Percentiles rank a stretch among this genome's conserved stretches.
These are phyloP conservation scores for Apiotrichum veenhuisii DNA, from an alignment of 1,284 basidiomycete genomes.

Conservation along the genomic window DNA sequence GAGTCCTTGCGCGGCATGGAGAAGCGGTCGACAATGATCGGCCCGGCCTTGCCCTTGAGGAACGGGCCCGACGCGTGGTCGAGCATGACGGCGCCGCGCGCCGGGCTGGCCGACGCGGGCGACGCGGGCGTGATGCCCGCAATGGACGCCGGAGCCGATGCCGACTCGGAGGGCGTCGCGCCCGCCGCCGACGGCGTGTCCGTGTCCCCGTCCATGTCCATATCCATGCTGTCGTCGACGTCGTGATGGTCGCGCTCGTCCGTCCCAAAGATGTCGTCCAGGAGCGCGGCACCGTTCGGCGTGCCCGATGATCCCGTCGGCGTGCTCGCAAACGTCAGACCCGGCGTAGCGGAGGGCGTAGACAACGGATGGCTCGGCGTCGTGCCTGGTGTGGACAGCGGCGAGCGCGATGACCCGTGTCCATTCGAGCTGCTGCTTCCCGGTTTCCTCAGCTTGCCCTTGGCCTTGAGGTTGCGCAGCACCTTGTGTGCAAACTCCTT, in stretches of 20 bases:
- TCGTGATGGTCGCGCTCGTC: slow-evolving; percentile 6
- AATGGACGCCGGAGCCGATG: not conserved
- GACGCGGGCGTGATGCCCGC: slow-evolving; percentile 4
- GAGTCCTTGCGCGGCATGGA: not conserved
- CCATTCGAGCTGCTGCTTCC: not conserved
- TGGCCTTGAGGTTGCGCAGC: slow-evolving; percentile 43
- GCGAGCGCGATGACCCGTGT: not conserved
- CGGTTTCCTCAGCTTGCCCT: slow-evolving; percentile 33
- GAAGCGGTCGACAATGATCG: slow-evolving; percentile 18
- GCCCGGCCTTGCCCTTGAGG: slow-evolving; percentile 2
- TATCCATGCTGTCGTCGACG: slow-evolving; percentile 1
- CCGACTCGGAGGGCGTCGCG: slow-evolving; percentile 1
- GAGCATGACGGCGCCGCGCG: slow-evolving; percentile 9
- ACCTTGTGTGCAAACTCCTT: slow-evolving; percentile 68
- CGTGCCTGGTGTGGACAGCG: slow-evolving; percentile 4
- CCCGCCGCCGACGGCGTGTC: not conserved
- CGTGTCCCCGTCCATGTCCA: slow-evolving; percentile 5
- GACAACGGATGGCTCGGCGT: not conserved
- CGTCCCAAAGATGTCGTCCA: slow-evolving; percentile 22
- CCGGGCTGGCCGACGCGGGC: not conserved
- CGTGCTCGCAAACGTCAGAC: not conserved
- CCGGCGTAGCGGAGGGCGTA: slow-evolving; percentile 8
- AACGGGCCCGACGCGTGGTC: slow-evolving; percentile 14
- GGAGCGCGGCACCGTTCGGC: slow-evolving; percentile 6
- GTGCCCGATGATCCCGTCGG: slow-evolving; percentile 2